A percentile compares a stretch with the other conserved stretches of the same genome.
Conservation (phyloP, 495 filamentous ascomycete species). For the Cenococcum geophilum region DNA sequence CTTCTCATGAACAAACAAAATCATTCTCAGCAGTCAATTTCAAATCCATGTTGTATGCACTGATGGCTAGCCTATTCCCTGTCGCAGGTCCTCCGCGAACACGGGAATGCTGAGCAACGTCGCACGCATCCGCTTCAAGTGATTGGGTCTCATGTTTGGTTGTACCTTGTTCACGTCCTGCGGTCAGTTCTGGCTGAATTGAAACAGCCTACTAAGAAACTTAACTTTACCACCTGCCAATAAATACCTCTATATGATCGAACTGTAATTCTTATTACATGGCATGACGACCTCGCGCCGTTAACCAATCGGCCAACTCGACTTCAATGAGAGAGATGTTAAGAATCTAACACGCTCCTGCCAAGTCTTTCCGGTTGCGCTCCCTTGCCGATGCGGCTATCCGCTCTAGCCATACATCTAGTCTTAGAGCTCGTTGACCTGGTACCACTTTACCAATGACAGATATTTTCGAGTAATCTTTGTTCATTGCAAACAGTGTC, state of each 20-base stretch:
- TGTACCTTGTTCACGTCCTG: neutral
- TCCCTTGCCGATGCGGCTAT: neutral
- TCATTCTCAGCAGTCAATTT: too few relatives aligned
- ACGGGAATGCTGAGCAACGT: neutral
- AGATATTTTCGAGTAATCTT: neutral
- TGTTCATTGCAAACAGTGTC: neutral
- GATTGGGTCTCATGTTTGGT: neutral
- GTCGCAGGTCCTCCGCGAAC: too few relatives aligned
- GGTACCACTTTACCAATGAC: neutral
- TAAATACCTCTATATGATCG: too few relatives aligned
- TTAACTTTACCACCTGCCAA: too few relatives aligned
- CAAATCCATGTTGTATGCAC: too few relatives aligned
- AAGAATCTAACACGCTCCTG: neutral
- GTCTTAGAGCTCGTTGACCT: neutral
- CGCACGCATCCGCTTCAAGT: neutral
- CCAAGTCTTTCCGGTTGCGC: neutral
- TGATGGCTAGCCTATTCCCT: too few relatives aligned
- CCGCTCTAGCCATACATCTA: too few relatives aligned
- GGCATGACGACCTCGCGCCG: neutral
- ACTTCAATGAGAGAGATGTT: neutral
- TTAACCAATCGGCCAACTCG: neutral
- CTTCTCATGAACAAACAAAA: too few relatives aligned
- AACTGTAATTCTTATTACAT: too few relatives aligned
- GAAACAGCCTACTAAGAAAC: too few relatives aligned
- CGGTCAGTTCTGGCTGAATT: too few relatives aligned